Evolutionary conservation across 2,329 filamentous ascomycete species (phyloP).

Genomic region (Claviceps sp.): DNA sequence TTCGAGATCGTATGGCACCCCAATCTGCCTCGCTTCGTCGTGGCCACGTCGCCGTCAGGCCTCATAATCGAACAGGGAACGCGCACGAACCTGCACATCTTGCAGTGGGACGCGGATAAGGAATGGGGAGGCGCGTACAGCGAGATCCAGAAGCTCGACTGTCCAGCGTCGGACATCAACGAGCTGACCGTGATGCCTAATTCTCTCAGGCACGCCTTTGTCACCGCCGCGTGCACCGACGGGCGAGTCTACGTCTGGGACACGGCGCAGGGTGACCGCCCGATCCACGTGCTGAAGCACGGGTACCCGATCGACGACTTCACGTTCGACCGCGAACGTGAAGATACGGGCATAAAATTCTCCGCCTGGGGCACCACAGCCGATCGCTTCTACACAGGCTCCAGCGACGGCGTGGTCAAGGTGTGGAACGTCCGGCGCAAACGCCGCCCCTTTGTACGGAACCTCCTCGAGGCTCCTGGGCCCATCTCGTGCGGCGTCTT

Average conservation of each 20-base stretch:
- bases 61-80: conserved; percentile 29
- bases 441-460: conserved; percentile 32
- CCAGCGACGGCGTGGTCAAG: conserved; percentile 48
- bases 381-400: conserved; percentile 49
- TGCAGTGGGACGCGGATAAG: conserved; percentile 20
- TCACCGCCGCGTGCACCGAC: conserved; percentile 49
- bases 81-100: conserved; percentile 45
- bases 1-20: conserved; percentile 56
- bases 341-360: conserved; percentile 52
- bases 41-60: conserved; percentile 41
- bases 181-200: conserved; percentile 47
- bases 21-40: conserved; percentile 36
- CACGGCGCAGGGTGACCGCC: conserved; percentile 38
- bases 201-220: conserved; percentile 33
- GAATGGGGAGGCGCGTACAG: conserved; percentile 17
- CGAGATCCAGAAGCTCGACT: conserved; percentile 43
- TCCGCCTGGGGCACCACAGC: conserved; percentile 44
- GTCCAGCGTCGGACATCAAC: conserved; percentile 46
- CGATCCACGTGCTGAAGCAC: conserved; percentile 42
- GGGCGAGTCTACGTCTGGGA: conserved; percentile 52
- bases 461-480: conserved; percentile 39
- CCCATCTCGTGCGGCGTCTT: conserved; percentile 47
- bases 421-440: conserved; percentile 45
- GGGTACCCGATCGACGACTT: conserved; percentile 29
- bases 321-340: conserved; percentile 33